Conservation (phyloP, 257 asterid species). For the Craterostigma plantagineum region DNA sequence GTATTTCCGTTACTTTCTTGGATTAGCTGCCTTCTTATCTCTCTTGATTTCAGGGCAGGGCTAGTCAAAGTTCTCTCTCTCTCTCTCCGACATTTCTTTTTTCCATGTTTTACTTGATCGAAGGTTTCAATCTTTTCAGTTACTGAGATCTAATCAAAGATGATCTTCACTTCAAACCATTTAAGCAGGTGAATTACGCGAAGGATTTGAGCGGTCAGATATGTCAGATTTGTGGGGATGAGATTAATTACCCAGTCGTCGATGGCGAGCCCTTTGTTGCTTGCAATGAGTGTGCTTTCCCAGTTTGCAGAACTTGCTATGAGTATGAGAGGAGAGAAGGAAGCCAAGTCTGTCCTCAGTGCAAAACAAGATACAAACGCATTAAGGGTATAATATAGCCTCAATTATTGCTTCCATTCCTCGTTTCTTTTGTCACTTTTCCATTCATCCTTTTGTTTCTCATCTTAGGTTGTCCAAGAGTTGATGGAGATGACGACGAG, state of each 20-base stretch:
- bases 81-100: not conserved
- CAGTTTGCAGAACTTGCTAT: conserved; percentile 73
- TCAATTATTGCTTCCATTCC: too few relatives aligned
- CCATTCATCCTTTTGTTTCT: not conserved
- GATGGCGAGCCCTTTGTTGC: conserved; percentile 89
- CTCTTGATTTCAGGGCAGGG: conserved; percentile 21
- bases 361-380: conserved; percentile 91
- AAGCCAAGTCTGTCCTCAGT: conserved; percentile 92
- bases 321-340: conserved; percentile 93
- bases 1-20: not conserved
- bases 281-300: conserved; percentile 94
- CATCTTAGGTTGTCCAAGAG: conserved; percentile 69
- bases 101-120: conserved; percentile 5
- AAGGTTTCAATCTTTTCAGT: not conserved
- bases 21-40: not conserved
- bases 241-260: conserved; percentile 42
- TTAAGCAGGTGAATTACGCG: conserved; percentile 72
- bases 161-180: not conserved
- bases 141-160: too few relatives aligned
- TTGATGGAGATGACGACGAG: conserved; percentile 94
- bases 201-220: conserved; percentile 86
- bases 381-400: conserved; percentile 71
- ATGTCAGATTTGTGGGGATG: conserved; percentile 98
- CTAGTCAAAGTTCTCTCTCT: conserved; percentile 9
- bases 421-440: too few relatives aligned